Base-by-base conservation (phyloP, 306 rosid species). In the Purshia tridentata region DNA sequence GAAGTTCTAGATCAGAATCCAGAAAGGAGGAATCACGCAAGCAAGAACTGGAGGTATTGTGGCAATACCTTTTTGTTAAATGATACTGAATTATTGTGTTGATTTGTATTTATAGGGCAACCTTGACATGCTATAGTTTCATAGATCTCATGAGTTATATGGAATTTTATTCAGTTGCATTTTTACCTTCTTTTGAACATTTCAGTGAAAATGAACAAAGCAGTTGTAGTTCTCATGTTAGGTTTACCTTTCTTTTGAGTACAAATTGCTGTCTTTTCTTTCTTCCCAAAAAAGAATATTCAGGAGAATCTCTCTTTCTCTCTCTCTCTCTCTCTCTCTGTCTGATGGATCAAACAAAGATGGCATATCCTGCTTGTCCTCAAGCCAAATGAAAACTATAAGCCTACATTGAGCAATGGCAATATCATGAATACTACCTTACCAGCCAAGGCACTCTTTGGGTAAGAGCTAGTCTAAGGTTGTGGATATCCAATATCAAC, bases 1-100 rank as follows among this genome's bases (percentile, higher is more conserved):
- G 97, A 78, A 94, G 88, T 78, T 69, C 96, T 57, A 86, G 98
- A 81, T 91, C 97, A 65, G 96, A 94, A 78, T 97, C 97, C 45
- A 88, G 92, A 70, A 94, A 94, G 81, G 98, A 94, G 86, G 97
- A 88, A 58, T 23, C 76, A 45, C 89, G 98, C 67, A 89, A 80
- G 87, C 86, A 81, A 84, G 97, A 94, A 66, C 68, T 88, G 44
- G 89, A 81, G 96, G 98, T 94, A 86, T 79, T 59, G n/a, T 73
- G 64, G 69, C 72, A 49, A 58, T 60, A 37, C n/a, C 61, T 22
- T 47, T 45, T 46, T 15, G 74, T 65, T 47, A 16, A 8, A 23
- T 10, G 7, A 40, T 46, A 35, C 65, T 0, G 22, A n/a, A 6
- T 35, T 23, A 41, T 19, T 68, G 69, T 49, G 62, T 70, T 69